Evolutionary conservation across 371 early-diverging fungal species (phyloP).

Genomic region (Actinomucor elegans): DNA sequence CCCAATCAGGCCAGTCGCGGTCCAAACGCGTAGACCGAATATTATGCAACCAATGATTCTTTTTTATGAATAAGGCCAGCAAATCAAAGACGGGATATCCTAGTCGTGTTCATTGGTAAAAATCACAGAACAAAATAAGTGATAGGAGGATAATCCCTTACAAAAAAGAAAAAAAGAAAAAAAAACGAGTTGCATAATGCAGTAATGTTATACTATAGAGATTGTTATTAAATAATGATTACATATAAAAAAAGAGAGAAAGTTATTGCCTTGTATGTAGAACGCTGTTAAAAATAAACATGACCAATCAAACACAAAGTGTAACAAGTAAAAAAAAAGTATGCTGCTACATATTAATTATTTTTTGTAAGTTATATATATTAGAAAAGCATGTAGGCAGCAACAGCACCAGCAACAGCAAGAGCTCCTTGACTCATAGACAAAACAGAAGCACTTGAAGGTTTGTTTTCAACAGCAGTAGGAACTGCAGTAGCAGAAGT

Average conservation of each 20-base stretch:
- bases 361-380: not conserved
- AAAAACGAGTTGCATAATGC: not conserved
- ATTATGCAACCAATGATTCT: no score
- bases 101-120: no score
- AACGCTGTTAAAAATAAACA: not conserved
- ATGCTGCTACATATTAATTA: no score
- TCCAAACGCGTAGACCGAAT: no score
- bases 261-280: not conserved
- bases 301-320: not conserved
- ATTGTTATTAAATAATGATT: not conserved
- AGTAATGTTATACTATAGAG: conserved; percentile 3
- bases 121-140: no score
- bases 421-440: conserved; percentile 12
- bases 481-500: conserved; percentile 6
- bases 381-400: conserved; percentile 19
- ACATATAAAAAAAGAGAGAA: not conserved
- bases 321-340: not conserved
- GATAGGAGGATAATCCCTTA: no score
- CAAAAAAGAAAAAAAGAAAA: not conserved
- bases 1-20: no score
- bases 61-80: no score
- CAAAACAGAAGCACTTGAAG: conserved; percentile 22
- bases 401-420: conserved; percentile 12
- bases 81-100: no score
- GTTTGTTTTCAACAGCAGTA: conserved; percentile 10